A percentile compares a stretch with the other conserved stretches of the same genome.
Conservation (phyloP, 441 rosid species). For the Gossypium schwendimanii region DNA sequence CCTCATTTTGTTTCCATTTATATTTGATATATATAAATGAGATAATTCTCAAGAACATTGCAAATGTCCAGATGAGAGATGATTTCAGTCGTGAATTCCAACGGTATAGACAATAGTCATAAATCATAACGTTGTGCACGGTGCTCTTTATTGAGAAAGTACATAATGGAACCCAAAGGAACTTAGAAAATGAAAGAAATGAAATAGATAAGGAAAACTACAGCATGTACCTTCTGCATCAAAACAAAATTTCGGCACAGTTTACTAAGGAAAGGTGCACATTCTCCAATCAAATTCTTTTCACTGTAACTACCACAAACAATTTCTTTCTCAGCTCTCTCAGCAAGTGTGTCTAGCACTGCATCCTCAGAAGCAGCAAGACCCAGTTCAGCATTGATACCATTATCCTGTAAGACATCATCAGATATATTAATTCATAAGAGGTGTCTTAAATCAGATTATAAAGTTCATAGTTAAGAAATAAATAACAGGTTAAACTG, state of each 20-base stretch:
- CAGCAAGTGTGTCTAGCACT: slow-evolving; percentile 71
- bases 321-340: slow-evolving; percentile 87
- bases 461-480: background rate
- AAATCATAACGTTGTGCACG: background rate
- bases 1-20: slow-evolving; percentile 8
- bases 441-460: slow-evolving; percentile 6
- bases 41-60: background rate
- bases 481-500: background rate
- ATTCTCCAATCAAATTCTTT: slow-evolving; percentile 74
- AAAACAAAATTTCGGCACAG: slow-evolving; percentile 80
- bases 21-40: background rate
- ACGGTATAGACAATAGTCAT: background rate
- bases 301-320: slow-evolving; percentile 54
- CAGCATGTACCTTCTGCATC: slow-evolving; percentile 68
- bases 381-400: slow-evolving; percentile 91
- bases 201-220: slow-evolving; percentile 7
- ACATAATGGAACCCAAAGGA: background rate
- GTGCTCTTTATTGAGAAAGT: background rate
- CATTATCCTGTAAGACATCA: slow-evolving; percentile 46
- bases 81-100: background rate
- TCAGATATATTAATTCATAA: slow-evolving; percentile 12
- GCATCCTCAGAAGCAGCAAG: slow-evolving; percentile 95
- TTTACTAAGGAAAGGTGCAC: slow-evolving; percentile 80
- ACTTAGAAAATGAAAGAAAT: slow-evolving; percentile 4
- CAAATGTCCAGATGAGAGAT: background rate